Conservation (phyloP, 2,329 filamentous ascomycete species). For the Claviceps purpurea region DNA sequence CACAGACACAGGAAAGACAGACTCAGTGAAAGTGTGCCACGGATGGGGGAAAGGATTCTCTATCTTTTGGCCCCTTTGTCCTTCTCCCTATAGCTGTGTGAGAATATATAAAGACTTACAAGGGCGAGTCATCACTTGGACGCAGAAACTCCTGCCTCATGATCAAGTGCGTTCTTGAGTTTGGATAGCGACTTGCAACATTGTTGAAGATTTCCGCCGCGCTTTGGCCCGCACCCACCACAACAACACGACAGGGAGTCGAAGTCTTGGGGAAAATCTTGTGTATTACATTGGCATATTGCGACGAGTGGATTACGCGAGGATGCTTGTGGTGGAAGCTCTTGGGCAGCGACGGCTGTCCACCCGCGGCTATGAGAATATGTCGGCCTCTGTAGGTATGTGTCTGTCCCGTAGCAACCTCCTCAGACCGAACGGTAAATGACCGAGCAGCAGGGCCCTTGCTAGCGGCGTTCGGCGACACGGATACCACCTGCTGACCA, state of each 20-base stretch:
- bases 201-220: constrained; percentile 94
- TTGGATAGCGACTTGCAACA: constrained; percentile 68
- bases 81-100: neutral
- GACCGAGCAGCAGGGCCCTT: constrained; percentile 42
- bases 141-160: constrained; percentile 74
- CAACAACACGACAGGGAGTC: constrained; percentile 59
- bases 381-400: constrained; percentile 46
- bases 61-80: neutral
- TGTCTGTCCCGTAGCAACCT: constrained; percentile 41
- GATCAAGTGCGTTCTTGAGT: constrained; percentile 61
- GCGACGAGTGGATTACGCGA: constrained; percentile 74
- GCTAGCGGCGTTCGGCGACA: constrained; percentile 40
- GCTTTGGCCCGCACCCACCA: constrained; percentile 82
- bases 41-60: neutral
- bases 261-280: constrained; percentile 43
- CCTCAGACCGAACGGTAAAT: constrained; percentile 55
- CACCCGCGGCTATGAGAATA: constrained; percentile 47
- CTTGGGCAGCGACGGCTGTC: constrained; percentile 55
- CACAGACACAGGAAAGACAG: neutral
- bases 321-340: constrained; percentile 56
- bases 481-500: constrained; percentile 59
- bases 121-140: constrained; percentile 90
- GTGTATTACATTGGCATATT: constrained; percentile 57
- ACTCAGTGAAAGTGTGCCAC: too few relatives aligned
- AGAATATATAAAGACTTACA: constrained; percentile 42